Evolutionary conservation across 1,284 basidiomycete species (phyloP), one percentile per base, ranked within the genome.

Genomic region (Trametes polyzona): DNA sequence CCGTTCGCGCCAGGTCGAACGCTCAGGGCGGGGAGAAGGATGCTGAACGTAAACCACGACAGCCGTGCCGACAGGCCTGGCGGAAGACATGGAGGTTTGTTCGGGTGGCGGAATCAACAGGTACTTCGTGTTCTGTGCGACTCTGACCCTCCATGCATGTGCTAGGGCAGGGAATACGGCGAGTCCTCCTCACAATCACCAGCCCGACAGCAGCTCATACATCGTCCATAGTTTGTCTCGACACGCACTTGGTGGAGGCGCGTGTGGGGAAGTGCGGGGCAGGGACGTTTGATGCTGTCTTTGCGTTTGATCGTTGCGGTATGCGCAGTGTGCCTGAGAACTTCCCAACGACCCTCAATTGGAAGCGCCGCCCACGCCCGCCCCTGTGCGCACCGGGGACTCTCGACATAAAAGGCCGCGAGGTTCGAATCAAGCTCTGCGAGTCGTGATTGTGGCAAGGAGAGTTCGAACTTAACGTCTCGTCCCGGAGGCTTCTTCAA

Each of bases 201-300:
- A n/a, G n/a, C n/a, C n/a, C n/a, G n/a, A n/a, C n/a, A 39, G 37
- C 19, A 39, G n/a, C 37, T 16, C n/a, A 39, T 16, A 17, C 16
- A 10, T 16, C 21, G 37, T 19, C 37, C n/a, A 39, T 10, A 39
- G 37, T 17, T 39, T 16, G 37, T n/a, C 1, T 12, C 17, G 3
- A n/a, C 14, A 35, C 33, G 33, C 12, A n/a, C 33, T 35, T 2
- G 3, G 12, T n/a, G 33, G 14, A 35, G 33, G 14, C 33, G 33
- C n/a, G n/a, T 47, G 46, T 47, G 46, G 46, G 46, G 46, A 37
- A 47, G 27, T 36, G 46, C 46, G 46, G 46, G 46, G 46, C 17
- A 47, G 3, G 17, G 23, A 17, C 3, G 19, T 8, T n/a, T 33
- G 30, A 19, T 8, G 17, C 33, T 35, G 17, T 35, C 17, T 35